Base-by-base conservation (phyloP, 2,329 filamentous ascomycete genomes). In the Magnaporthiopsis rhizophila region DNA sequence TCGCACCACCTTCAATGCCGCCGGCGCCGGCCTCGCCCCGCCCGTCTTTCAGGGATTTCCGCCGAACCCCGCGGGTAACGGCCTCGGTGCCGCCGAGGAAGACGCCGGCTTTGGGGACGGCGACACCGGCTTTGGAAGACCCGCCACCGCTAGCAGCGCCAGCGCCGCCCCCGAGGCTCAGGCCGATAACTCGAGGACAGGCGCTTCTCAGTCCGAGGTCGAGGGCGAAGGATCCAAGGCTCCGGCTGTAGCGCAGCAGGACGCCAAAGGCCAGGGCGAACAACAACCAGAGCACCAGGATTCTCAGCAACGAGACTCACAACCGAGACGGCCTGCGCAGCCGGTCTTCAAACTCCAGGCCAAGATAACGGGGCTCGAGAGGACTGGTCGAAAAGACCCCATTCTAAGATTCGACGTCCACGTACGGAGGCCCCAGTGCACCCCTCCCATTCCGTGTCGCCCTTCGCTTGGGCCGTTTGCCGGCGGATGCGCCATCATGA, bases 401-500 rank as follows among this genome's bases (percentile, higher is more conserved):
- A 92, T 98, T 69, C 78, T 99, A 66, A 87, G 92, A 70, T 99
- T 99, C 74, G 95, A 99, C 78, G 92, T 98, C 68, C 92, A 99
- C 78, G 95, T 98, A 87, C 74, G 89, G 74, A 62, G 30, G 28
- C n/a, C 26, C 58, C 28, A 12, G 32, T 24, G 13, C 13, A 58
- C 24, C 59, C 59, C 18, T 45, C 21, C 21, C 61, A n/a, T 24
- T 15, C n/a, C 2, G 26, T n/a, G 34, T 18, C 34, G 6, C 8
- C n/a, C 38, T 18, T 56, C 24, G 15, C 24, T n/a, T 58, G 11
- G 12, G 45, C 45, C 8, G n/a, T n/a, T 53, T n/a, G 45, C 45
- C 3, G 45, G 45, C 9, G 21, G 8, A n/a, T 21, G 45, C 7
- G 45, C 18, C 45, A 53, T 53, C 9, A 11, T 9, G 18, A 21